Conservation (phyloP, 2,329 filamentous ascomycete species). For the Stachybotrys chartarum region DNA sequence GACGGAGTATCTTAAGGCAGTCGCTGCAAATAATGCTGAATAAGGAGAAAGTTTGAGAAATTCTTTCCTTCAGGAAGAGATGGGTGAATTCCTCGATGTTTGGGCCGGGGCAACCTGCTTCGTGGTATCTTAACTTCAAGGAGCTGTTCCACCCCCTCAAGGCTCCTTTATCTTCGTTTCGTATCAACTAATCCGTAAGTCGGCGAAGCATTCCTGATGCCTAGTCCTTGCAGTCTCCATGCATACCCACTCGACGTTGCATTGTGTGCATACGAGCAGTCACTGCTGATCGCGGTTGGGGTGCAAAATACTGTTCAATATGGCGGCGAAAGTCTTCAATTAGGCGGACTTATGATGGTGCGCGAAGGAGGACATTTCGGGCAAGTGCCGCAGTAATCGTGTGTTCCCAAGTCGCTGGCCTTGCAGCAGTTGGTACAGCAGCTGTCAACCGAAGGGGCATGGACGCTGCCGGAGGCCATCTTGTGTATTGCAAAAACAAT, state of each 20-base stretch:
- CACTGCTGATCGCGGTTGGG: too few species aligned
- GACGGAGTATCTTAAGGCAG: too few species aligned
- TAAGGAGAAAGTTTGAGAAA: too few species aligned
- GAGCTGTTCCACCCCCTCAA: not conserved
- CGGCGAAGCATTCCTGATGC: not conserved
- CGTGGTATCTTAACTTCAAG: not conserved
- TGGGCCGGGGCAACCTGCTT: not conserved
- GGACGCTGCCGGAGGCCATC: not conserved
- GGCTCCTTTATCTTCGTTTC: not conserved
- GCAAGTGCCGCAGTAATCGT: constrained; percentile 24
- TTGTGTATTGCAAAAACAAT: not conserved
- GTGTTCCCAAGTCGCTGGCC: constrained; percentile 21
- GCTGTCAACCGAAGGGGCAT: constrained; percentile 9
- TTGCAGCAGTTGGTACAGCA: constrained; percentile 23
- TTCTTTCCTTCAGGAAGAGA: too few species aligned
- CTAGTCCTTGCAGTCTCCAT: too few species aligned
- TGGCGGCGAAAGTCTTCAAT: not conserved
- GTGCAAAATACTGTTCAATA: not conserved
- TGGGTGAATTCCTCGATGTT: not conserved
- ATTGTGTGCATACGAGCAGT: too few species aligned
- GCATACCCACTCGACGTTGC: too few species aligned
- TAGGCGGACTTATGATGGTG: not conserved
- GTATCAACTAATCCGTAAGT: not conserved
- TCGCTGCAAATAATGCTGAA: too few species aligned
- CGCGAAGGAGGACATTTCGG: constrained; percentile 15